Conservation (phyloP, 257 asterid genomes). For the Capsicum pubescens region DNA sequence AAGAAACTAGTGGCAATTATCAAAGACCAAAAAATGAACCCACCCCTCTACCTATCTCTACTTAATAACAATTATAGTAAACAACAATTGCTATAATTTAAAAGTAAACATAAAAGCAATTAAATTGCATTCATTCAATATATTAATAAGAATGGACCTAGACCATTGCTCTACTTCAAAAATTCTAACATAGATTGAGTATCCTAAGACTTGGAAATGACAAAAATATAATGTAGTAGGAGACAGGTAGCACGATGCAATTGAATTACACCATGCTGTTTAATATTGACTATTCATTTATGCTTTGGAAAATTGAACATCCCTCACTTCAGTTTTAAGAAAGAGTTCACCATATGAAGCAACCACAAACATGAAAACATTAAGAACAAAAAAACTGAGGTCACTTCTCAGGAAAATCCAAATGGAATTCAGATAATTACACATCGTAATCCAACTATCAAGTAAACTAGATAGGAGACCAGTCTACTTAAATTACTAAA, state of each 20-base stretch:
- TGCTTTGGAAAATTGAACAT: slow-evolving; percentile 27
- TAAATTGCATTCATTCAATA: too few species aligned
- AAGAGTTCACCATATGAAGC: slow-evolving; percentile 27
- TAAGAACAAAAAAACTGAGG: neutral
- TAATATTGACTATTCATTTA: slow-evolving; percentile 15
- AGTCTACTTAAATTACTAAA: neutral
- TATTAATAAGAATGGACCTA: neutral
- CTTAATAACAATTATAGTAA: too few species aligned
- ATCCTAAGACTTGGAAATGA: neutral
- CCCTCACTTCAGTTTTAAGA: neutral
- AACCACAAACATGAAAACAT: neutral
- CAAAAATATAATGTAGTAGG: neutral
- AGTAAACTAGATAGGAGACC: neutral
- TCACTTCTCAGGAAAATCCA: neutral
- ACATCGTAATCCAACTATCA: neutral
- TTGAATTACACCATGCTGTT: slow-evolving; percentile 3
- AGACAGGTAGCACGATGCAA: slow-evolving; percentile 33
- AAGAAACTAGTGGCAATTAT: too few species aligned
- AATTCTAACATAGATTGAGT: neutral
- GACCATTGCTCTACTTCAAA: neutral
- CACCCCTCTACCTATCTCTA: too few species aligned
- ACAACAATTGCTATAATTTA: too few species aligned
- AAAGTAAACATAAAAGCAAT: too few species aligned
- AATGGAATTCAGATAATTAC: neutral
- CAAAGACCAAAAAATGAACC: too few species aligned